A percentile compares a stretch with the other conserved stretches of the same genome.
Evolutionary conservation across 352 stramenopile species (phyloP).

Genomic region (Blastocystis sp.): DNA sequence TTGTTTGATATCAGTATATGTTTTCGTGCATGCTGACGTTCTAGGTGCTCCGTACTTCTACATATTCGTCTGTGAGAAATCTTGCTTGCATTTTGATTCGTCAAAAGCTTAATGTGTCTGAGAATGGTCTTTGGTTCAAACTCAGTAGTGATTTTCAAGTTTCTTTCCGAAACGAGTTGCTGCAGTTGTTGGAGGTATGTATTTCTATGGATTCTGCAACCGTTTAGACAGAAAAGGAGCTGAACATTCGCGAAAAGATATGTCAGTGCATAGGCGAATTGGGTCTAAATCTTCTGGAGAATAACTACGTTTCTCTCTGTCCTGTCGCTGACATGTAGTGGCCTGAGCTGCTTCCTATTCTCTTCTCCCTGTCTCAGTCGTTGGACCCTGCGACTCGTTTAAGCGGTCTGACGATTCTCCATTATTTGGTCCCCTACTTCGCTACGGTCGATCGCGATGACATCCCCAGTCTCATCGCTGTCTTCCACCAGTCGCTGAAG

Average conservation of each 20-base stretch:
- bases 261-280: slow-evolving; percentile 56
- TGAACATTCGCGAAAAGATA: slow-evolving; percentile 60
- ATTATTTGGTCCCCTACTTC: slow-evolving; percentile 33
- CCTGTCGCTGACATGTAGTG: not conserved
- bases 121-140: slow-evolving; percentile 23
- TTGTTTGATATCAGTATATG: slow-evolving; percentile 16
- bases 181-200: slow-evolving; percentile 39
- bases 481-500: slow-evolving; percentile 35
- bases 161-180: slow-evolving; percentile 26
- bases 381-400: slow-evolving; percentile 40
- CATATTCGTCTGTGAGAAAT: slow-evolving; percentile 28
- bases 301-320: not conserved
- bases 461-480: slow-evolving; percentile 24
- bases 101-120: slow-evolving; percentile 31
- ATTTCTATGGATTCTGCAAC: not conserved
- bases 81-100: slow-evolving; percentile 56
- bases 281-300: slow-evolving; percentile 18
- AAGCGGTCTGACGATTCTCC: slow-evolving; percentile 22
- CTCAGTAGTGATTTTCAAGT: not conserved
- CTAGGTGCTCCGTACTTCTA: slow-evolving; percentile 45
- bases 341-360: slow-evolving; percentile 35
- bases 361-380: slow-evolving; percentile 52
- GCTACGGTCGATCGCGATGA: slow-evolving; percentile 26
- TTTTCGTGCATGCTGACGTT: not conserved
- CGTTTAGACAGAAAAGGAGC: slow-evolving; percentile 44